phyloP scores from a whole-genome alignment of 2,329 filamentous ascomycete species.

The Aspergillus sp. region DNA sequence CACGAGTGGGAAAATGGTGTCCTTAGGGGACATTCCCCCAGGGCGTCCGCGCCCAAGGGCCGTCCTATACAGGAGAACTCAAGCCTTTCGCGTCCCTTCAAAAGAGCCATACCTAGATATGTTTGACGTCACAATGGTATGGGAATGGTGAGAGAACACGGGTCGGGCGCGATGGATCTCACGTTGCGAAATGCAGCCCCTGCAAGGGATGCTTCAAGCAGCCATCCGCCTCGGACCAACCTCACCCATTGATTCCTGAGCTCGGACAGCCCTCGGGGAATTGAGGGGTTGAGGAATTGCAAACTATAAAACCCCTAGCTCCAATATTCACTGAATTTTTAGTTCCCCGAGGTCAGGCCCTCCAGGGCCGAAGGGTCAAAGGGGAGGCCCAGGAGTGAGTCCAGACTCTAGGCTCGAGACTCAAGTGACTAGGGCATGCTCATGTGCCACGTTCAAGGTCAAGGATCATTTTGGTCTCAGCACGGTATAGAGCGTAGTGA shows the following conservation, averaged over 20 bases:
- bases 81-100: constrained; percentile 31
- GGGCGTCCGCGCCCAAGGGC: constrained; percentile 29
- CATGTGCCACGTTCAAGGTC: constrained; percentile 31
- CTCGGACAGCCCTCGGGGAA: constrained; percentile 19
- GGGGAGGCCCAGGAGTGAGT: constrained; percentile 15
- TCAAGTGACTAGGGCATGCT: constrained; percentile 20
- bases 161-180: constrained; percentile 27
- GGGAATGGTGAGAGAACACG: constrained; percentile 30
- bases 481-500: constrained; percentile 53
- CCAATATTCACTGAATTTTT: constrained; percentile 4
- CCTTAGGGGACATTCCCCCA: constrained; percentile 24
- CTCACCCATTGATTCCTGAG: constrained; percentile 17
- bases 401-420: too few relatives aligned
- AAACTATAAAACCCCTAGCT: constrained; percentile 11
- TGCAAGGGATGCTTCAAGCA: constrained; percentile 35
- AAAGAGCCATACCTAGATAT: constrained; percentile 42
- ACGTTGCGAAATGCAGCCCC: constrained; percentile 30
- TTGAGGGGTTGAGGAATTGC: constrained; percentile 20
- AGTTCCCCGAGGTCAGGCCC: not conserved
- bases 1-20: constrained; percentile 19
- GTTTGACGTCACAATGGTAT: constrained; percentile 39
- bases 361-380: constrained; percentile 1
- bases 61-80: constrained; percentile 31
- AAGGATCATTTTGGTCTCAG: constrained; percentile 47
- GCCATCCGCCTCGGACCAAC: constrained; percentile 20